phyloP scores from a whole-genome alignment of 768 basidiomycete species.

The Zangia roseola region DNA sequence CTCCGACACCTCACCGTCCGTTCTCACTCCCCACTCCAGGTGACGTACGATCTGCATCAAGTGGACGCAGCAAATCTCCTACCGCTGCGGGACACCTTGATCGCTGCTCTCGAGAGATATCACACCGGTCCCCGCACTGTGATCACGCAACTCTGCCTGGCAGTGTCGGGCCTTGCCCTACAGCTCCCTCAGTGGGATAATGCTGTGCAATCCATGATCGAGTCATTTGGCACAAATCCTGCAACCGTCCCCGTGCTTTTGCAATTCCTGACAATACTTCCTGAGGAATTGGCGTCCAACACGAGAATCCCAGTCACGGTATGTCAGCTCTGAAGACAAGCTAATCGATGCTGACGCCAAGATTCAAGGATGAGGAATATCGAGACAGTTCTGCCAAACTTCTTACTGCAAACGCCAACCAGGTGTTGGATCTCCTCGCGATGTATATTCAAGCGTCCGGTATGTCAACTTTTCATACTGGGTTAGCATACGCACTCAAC shows the following conservation, averaged over 20 bases:
- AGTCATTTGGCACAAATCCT: slow-evolving; percentile 81
- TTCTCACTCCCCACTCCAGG: slow-evolving; percentile 52
- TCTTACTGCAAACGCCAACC: slow-evolving; percentile 63
- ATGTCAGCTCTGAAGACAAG: slow-evolving; percentile 32
- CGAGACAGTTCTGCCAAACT: slow-evolving; percentile 57
- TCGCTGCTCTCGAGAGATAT: slow-evolving; percentile 72
- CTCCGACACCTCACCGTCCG: slow-evolving; percentile 8
- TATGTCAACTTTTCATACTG: slow-evolving; percentile 35
- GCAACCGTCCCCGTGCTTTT: slow-evolving; percentile 79
- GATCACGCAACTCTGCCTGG: slow-evolving; percentile 86
- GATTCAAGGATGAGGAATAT: slow-evolving; percentile 71
- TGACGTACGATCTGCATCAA: slow-evolving; percentile 92
- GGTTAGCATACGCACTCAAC: not conserved
- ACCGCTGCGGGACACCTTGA: slow-evolving; percentile 83
- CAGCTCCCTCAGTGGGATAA: slow-evolving; percentile 87
- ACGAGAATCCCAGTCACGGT: slow-evolving; percentile 87
- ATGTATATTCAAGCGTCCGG: slow-evolving; percentile 90
- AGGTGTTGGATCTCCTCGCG: slow-evolving; percentile 73
- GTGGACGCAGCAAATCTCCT: slow-evolving; percentile 70
- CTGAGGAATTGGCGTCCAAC: slow-evolving; percentile 85
- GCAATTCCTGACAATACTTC: slow-evolving; percentile 87
- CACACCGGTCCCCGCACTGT: slow-evolving; percentile 78
- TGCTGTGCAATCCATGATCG: slow-evolving; percentile 78
- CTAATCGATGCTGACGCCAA: slow-evolving; percentile 10
- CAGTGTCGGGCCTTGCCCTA: slow-evolving; percentile 85